Conservation (phyloP, 805 yeast species). For the Starmera quercuum region DNA sequence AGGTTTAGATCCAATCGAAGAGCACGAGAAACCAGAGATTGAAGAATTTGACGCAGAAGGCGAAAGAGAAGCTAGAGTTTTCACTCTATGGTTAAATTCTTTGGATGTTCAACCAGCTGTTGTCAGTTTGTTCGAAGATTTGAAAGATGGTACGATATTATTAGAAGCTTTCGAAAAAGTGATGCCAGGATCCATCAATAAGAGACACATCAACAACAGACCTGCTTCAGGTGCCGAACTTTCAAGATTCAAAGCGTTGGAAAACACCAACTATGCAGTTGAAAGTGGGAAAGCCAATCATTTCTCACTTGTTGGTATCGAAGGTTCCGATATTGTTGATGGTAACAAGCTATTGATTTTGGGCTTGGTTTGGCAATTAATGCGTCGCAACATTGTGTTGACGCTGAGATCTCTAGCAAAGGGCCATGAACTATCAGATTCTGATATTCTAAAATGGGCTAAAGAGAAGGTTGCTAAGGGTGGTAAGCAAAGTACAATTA, state of each 20-base stretch:
- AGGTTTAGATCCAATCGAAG: slow-evolving; percentile 93
- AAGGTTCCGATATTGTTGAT: slow-evolving; percentile 94
- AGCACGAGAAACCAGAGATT: slow-evolving; percentile 83
- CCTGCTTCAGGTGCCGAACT: slow-evolving; percentile 72
- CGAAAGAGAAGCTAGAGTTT: slow-evolving; percentile 97
- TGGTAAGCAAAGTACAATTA: slow-evolving; percentile 63
- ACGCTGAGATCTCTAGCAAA: slow-evolving; percentile 70
- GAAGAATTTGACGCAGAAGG: slow-evolving; percentile 99
- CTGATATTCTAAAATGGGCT: slow-evolving; percentile 92
- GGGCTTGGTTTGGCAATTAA: slow-evolving; percentile 96
- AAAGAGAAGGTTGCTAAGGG: slow-evolving; percentile 79
- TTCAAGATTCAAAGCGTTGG: slow-evolving; percentile 89
- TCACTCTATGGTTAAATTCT: slow-evolving; percentile 95
- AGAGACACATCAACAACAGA: slow-evolving; percentile 73
- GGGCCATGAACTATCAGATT: slow-evolving; percentile 72
- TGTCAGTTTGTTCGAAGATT: slow-evolving; percentile 83
- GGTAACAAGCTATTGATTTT: slow-evolving; percentile 84
- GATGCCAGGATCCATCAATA: slow-evolving; percentile 83
- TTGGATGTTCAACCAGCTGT: slow-evolving; percentile 95
- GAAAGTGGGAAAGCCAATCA: slow-evolving; percentile 88
- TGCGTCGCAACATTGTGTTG: slow-evolving; percentile 89
- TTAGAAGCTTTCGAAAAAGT: slow-evolving; percentile 94
- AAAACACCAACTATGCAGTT: slow-evolving; percentile 97
- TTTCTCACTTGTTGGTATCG: slow-evolving; percentile 94
- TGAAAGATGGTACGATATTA: slow-evolving; percentile 85